Evolutionary conservation across 2,329 filamentous ascomycete species (phyloP).

Genomic region (Epichloe scottii): DNA sequence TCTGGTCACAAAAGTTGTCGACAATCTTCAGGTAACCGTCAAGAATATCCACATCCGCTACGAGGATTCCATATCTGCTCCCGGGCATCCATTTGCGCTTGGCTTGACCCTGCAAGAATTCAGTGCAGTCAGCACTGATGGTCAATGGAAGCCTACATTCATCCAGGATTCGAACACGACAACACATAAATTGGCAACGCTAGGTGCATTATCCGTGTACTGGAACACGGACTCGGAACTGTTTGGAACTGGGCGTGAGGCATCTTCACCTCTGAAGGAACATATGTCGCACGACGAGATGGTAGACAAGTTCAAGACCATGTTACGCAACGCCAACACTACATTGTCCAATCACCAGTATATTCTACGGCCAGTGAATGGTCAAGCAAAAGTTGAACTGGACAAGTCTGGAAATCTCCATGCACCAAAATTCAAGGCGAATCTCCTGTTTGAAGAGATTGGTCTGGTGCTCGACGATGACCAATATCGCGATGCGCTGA

Average conservation of each 20-base stretch:
- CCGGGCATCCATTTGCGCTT: conserved; percentile 87
- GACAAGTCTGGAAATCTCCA: conserved; percentile 80
- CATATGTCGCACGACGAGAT: conserved; percentile 62
- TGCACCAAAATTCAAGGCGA: conserved; percentile 77
- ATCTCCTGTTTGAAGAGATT: conserved; percentile 89
- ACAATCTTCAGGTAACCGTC: conserved; percentile 94
- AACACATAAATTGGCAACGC: conserved; percentile 86
- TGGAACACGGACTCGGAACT: conserved; percentile 93
- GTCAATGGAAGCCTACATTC: conserved; percentile 89
- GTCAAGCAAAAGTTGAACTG: conserved; percentile 85
- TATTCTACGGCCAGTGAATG: conserved; percentile 90
- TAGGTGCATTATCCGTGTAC: conserved; percentile 85
- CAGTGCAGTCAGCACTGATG: conserved; percentile 91
- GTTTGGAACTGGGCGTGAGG: conserved; percentile 69
- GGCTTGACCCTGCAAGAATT: conserved; percentile 91
- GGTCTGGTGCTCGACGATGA: conserved; percentile 95
- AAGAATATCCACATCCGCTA: conserved; percentile 99
- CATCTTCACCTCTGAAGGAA: conserved; percentile 32
- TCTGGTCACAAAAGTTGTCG: conserved; percentile 88
- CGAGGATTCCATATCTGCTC: conserved; percentile 91
- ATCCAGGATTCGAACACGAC: conserved; percentile 74
- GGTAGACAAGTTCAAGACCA: conserved; percentile 60
- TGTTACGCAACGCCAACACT: conserved; percentile 64
- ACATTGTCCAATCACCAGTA: conserved; percentile 60
- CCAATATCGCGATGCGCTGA: conserved; percentile 91